These are phyloP conservation scores for Trichocomaceae sp. DNA, from an alignment of 2,329 filamentous ascomycete species.

Conservation along the genomic window DNA sequence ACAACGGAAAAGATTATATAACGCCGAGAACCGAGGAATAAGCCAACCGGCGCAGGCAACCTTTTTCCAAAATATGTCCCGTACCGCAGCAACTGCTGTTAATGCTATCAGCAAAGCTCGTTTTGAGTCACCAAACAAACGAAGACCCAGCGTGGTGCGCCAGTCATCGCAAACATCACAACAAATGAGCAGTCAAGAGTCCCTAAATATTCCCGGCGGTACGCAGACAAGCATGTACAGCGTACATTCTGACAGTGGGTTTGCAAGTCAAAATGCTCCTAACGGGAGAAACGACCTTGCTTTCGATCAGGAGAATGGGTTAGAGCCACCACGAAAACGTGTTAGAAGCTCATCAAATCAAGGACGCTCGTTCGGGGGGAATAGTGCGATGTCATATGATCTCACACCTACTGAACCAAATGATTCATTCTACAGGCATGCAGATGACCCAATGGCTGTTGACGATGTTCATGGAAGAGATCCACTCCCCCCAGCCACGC, in stretches of 20 bases:
- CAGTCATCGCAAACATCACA: conserved; percentile 53
- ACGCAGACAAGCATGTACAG: conserved; percentile 69
- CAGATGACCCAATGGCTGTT: conserved; percentile 25
- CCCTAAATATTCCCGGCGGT: conserved; percentile 64
- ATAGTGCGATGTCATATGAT: conserved; percentile 32
- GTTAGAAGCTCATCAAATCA: conserved; percentile 53
- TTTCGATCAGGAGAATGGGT: conserved; percentile 50
- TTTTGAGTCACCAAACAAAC: conserved; percentile 74
- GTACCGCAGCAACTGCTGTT: conserved; percentile 84
- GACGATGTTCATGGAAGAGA: conserved; percentile 33
- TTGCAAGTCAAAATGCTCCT: conserved; percentile 53
- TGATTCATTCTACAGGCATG: conserved; percentile 42
- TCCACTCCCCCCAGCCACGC: conserved; percentile 46
- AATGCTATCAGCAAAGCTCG: conserved; percentile 95
- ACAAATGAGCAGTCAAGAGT: conserved; percentile 52
- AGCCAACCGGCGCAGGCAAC: conserved; percentile 65
- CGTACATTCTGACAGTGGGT: conserved; percentile 67
- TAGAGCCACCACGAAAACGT: conserved; percentile 78
- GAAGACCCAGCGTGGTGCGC: conserved; percentile 62
- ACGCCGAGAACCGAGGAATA: conserved; percentile 62
- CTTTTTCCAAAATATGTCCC: conserved; percentile 96
- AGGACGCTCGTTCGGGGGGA: conserved; percentile 29
- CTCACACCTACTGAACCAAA: conserved; percentile 42
- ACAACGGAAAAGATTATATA: conserved; percentile 87
- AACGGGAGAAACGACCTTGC: conserved; percentile 31